Evolutionary conservation across 305 asterid species (phyloP).

Genomic region (Fraxinus baroniana): DNA sequence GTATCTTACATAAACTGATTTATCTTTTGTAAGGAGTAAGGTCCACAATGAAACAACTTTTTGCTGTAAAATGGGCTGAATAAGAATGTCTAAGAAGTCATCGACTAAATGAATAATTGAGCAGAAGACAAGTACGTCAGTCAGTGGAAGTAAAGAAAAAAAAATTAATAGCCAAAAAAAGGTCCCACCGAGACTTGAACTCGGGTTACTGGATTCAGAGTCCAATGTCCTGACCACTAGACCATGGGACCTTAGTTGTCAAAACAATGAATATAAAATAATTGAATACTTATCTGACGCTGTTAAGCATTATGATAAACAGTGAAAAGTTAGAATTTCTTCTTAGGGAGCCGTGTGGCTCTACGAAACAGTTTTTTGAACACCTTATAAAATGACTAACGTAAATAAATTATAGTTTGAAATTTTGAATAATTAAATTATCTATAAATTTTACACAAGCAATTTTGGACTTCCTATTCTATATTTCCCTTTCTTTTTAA

Average conservation of each 20-base stretch:
- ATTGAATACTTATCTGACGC: not conserved
- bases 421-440: not conserved
- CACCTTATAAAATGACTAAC: not conserved
- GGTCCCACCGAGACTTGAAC: conserved; percentile 53
- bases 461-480: not conserved
- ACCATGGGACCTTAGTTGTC: conserved; percentile 48
- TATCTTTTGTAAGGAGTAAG: not conserved
- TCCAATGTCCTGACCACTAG: conserved; percentile 61
- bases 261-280: not conserved
- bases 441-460: not conserved
- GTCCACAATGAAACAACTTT: not conserved
- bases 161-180: not conserved
- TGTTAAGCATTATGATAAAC: not conserved
- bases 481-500: not conserved
- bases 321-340: not conserved
- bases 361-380: not conserved
- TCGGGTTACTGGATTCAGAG: conserved; percentile 63
- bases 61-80: not conserved
- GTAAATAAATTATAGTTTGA: not conserved
- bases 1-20: not conserved
- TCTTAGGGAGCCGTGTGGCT: not conserved
- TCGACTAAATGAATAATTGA: not conserved
- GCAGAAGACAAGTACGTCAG: not conserved
- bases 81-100: not conserved
- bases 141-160: not conserved